Percentiles rank a stretch among this genome's conserved stretches.
Conservation (phyloP, 2,329 filamentous ascomycete species). For the Penicillium occitanis region DNA sequence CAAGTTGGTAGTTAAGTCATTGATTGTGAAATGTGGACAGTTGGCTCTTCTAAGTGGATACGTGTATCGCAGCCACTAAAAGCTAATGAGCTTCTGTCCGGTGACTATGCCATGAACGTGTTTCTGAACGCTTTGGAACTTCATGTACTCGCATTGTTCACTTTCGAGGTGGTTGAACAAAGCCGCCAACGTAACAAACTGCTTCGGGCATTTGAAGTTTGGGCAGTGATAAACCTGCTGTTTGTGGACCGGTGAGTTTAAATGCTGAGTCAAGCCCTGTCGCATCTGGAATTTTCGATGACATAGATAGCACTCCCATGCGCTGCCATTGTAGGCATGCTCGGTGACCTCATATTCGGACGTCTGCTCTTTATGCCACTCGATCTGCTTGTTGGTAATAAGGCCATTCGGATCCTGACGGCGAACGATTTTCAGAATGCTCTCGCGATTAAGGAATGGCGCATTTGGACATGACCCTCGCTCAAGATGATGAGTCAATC, state of each 20-base stretch:
- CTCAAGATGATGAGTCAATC: constrained; percentile 59
- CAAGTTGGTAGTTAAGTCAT: background rate
- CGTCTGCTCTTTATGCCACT: constrained; percentile 40
- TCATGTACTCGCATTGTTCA: constrained; percentile 42
- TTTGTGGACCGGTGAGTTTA: constrained; percentile 55
- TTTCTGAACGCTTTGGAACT: constrained; percentile 44
- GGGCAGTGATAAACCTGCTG: constrained; percentile 49
- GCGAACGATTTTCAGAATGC: constrained; percentile 49
- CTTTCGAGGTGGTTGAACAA: constrained; percentile 51
- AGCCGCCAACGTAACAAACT: constrained; percentile 43
- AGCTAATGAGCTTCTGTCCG: constrained; percentile 23
- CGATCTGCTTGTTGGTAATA: constrained; percentile 56
- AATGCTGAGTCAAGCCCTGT: constrained; percentile 51
- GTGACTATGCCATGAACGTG: constrained; percentile 23
- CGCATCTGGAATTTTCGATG: constrained; percentile 41
- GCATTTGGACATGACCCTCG: constrained; percentile 53
- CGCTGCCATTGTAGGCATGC: constrained; percentile 47
- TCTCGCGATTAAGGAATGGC: constrained; percentile 48
- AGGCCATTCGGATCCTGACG: constrained; percentile 48
- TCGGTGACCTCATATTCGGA: constrained; percentile 40
- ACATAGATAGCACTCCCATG: constrained; percentile 59
- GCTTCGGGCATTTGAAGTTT: constrained; percentile 38
- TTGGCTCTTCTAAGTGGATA: background rate
- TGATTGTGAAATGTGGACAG: background rate
- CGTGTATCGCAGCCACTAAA: constrained; percentile 11